Base-by-base conservation (phyloP, 1,284 basidiomycete genomes). In the Papiliotrema nemorosa region DNA sequence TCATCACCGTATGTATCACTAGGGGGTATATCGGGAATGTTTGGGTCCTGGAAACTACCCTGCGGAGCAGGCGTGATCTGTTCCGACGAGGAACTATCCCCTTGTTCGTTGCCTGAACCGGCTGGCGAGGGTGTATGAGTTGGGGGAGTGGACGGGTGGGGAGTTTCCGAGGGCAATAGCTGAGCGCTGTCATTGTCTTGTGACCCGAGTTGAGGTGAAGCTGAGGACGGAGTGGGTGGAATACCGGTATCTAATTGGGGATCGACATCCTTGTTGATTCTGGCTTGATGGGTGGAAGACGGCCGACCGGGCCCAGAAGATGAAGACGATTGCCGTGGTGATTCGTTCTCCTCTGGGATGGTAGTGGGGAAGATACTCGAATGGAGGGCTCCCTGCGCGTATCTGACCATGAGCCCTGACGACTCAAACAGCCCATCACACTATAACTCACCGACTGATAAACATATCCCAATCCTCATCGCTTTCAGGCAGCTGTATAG, bases 31-130 rank as follows among this genome's bases (percentile, higher is more conserved):
- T 70, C 63, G 2, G 68, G 68, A 10, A 70, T 70, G 5, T 52
- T 50, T 2, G 68, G 68, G 43, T 70, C 68, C 47, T 70, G 68
- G 29, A 64, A 63, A 0, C 14, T 31, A n/a, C n/a, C n/a, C n/a
- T n/a, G 50, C 42, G 3, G 57, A 40, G 16, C 60, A 54, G 13
- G 38, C 38, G 38, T 40, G 22, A 22, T 20, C n/a, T n/a, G n/a
- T 31, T 31, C 29, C 9, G 14, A 31, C 7, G 14, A 31, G 9
- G 7, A 14, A 31, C 29, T 31, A 7, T 31, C 14, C 29, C 14
- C 29, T 14, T 31, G 9, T 31, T 14, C 29, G 9, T 7, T 31
- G 29, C 29, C 14, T 31, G 29, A 31, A 31, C 14, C 14, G 29
- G 29, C 29, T 31, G 7, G 29, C 36, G 31, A 9, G 10, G n/a